Percentiles rank a stretch among this genome's conserved stretches.
phyloP scores from a whole-genome alignment of 805 yeast species.

The Metschnikowia reukaufii region DNA sequence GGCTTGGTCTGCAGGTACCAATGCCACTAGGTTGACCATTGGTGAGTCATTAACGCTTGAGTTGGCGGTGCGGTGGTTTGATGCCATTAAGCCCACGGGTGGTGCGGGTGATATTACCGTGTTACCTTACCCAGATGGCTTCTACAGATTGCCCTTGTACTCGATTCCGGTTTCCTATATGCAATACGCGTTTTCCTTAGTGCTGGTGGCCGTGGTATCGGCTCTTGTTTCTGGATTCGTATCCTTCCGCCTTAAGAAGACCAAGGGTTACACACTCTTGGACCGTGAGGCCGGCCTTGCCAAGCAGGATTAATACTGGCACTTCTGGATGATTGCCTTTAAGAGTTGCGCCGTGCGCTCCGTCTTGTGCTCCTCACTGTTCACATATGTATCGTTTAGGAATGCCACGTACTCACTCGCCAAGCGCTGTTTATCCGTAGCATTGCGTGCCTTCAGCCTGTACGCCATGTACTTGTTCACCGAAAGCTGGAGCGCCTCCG shows the following conservation, averaged over 20 bases:
- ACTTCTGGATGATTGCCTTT: slow-evolving; percentile 42
- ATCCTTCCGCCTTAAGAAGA: slow-evolving; percentile 25
- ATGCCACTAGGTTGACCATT: slow-evolving; percentile 60
- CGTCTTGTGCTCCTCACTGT: slow-evolving; percentile 19
- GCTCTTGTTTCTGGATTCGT: slow-evolving; percentile 25
- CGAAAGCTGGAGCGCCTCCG: slow-evolving; percentile 62
- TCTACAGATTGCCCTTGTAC: slow-evolving; percentile 37
- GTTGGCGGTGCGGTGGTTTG: slow-evolving; percentile 61
- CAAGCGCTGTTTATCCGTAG: slow-evolving; percentile 32
- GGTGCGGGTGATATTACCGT: slow-evolving; percentile 16
- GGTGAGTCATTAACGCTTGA: slow-evolving; percentile 61
- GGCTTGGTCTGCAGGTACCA: slow-evolving; percentile 62
- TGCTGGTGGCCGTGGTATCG: slow-evolving; percentile 24
- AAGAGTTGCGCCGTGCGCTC: slow-evolving; percentile 33
- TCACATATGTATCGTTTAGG: slow-evolving; percentile 28
- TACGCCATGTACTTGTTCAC: slow-evolving; percentile 71
- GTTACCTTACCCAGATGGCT: slow-evolving; percentile 41
- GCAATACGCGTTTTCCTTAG: slow-evolving; percentile 22
- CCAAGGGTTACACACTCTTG: slow-evolving; percentile 21
- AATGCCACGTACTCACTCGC: slow-evolving; percentile 28
- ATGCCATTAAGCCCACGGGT: slow-evolving; percentile 25
- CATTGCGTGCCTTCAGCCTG: slow-evolving; percentile 41
- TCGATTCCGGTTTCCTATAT: slow-evolving; percentile 28
- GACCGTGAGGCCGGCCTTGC: slow-evolving; percentile 27
- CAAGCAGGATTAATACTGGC: slow-evolving; percentile 27